Conservation (phyloP, 1,284 basidiomycete genomes). For the Quambalaria eucalypti region DNA sequence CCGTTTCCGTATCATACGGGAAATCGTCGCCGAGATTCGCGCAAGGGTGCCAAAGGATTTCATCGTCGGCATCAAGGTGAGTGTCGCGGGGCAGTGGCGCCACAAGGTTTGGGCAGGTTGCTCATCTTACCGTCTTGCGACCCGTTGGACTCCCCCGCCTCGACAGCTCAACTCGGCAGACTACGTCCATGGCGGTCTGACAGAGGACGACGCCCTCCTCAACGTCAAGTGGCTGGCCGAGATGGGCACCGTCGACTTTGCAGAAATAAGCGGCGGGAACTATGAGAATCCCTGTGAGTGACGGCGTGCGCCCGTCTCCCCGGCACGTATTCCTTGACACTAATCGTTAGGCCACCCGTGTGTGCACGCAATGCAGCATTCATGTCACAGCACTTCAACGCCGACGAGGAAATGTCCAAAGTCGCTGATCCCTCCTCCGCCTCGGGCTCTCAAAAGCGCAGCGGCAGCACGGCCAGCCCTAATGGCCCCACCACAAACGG, state of each 20-base stretch:
- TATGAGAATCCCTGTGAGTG: slow-evolving; percentile 66
- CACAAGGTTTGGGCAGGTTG: neutral
- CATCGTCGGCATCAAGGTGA: slow-evolving; percentile 64
- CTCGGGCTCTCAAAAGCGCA: too few species aligned
- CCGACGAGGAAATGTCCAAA: slow-evolving; percentile 30
- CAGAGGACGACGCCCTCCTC: slow-evolving; percentile 55
- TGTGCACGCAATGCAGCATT: slow-evolving; percentile 20
- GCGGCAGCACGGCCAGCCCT: neutral
- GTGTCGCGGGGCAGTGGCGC: neutral
- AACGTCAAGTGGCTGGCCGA: slow-evolving; percentile 60
- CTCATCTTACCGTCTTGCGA: neutral
- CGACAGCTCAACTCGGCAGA: slow-evolving; percentile 73
- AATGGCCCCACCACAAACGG: slow-evolving; percentile 3
- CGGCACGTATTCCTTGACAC: slow-evolving; percentile 36
- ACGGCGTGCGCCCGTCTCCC: slow-evolving; percentile 8
- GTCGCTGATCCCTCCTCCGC: slow-evolving; percentile 6
- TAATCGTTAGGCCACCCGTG: neutral
- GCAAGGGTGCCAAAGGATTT: slow-evolving; percentile 57
- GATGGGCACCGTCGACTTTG: slow-evolving; percentile 65
- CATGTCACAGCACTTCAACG: slow-evolving; percentile 44
- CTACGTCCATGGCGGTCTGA: slow-evolving; percentile 56
- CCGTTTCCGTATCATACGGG: slow-evolving; percentile 54
- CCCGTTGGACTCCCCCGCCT: neutral
- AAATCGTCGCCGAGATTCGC: slow-evolving; percentile 60
- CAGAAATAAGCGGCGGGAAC: slow-evolving; percentile 78